These are phyloP conservation scores for Musa balbisiana DNA, from an alignment of 202 grass and related monocot genomes.

Conservation along the genomic window DNA sequence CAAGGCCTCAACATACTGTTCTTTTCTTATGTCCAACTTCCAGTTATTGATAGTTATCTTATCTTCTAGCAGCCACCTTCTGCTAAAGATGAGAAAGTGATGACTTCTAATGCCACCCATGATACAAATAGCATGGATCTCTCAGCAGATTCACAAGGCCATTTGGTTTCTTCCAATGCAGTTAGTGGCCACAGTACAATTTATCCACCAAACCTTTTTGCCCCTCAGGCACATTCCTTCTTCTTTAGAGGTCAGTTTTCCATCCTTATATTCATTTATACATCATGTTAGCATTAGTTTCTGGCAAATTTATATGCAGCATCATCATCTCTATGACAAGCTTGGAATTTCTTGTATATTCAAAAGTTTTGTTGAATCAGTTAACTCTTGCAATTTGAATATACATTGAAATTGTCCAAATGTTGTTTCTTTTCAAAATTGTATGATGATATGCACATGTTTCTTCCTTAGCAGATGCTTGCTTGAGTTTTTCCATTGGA, in stretches of 20 bases:
- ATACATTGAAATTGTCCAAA: not conserved
- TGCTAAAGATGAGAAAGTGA: constrained; percentile 7
- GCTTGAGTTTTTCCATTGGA: not conserved
- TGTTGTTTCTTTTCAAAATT: not conserved
- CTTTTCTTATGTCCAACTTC: constrained; percentile 26
- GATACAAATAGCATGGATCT: not conserved
- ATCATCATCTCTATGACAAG: not conserved
- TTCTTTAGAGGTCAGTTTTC: constrained; percentile 61
- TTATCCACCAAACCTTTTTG: constrained; percentile 40
- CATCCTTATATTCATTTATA: constrained; percentile 5
- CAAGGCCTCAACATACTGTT: not conserved
- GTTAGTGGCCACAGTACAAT: not conserved
- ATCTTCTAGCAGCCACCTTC: not conserved
- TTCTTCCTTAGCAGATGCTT: not conserved
- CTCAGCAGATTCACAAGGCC: not conserved
- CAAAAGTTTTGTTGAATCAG: not conserved
- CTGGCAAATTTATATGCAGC: constrained; percentile 4
- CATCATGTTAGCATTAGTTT: constrained; percentile 18
- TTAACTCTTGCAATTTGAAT: not conserved
- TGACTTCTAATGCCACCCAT: not conserved
- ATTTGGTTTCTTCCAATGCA: not conserved
- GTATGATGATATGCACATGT: not conserved
- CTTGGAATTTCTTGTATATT: constrained; percentile 10
- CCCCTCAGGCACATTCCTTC: constrained; percentile 64
- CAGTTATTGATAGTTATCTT: not conserved